Base-by-base conservation (phyloP, 1,139 yeast species). In the Yamadazyma blattariae region DNA sequence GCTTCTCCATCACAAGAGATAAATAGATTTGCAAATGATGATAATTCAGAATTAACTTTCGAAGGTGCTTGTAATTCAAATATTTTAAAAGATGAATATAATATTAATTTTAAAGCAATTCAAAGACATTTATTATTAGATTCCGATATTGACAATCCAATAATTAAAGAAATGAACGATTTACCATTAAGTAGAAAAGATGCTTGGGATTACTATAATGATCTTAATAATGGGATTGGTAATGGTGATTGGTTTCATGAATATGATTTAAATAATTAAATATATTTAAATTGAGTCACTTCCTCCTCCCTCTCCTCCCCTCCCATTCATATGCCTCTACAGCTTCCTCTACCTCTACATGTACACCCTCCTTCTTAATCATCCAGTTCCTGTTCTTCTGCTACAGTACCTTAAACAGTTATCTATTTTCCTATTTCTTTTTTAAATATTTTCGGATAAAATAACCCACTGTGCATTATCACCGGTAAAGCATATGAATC, bases 191-290 rank as follows among this genome's bases (percentile, higher is more conserved):
- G 56, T 24, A 48, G 72, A 37, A 65, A 66, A 40, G 72, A 66
- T 46, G 42, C 66, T n/a, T 65, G 67, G 67, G 71, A 64, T 33
- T 66, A 63, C 38, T 64, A 54, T 36, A 51, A 63, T 33, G 72
- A 65, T 35, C 50, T 65, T 12, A 58, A 50, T 33, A 35, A 50
- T 12, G 47, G 49, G 10, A 27, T 29, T 17, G 60, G 51, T 7
- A 33, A 47, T 11, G 41, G 46, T 35, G 60, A 52, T 34, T 62
- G 69, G 69, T 61, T 33, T 36, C 41, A 44, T 36, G 48, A 44
- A 30, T 44, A 44, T 37, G n/a, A n/a, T n/a, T n/a, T n/a, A n/a
- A n/a, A n/a, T n/a, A n/a, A 5, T 32, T 8, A 23, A 9, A 13
- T 27, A 14, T 18, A n/a, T 19, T 16, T 24, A 19, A 18, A 19